Percentiles rank a stretch among this genome's conserved stretches.
These are phyloP conservation scores for Pseudogymnoascus sp. DNA, from an alignment of 2,329 filamentous ascomycete species.

Conservation along the genomic window DNA sequence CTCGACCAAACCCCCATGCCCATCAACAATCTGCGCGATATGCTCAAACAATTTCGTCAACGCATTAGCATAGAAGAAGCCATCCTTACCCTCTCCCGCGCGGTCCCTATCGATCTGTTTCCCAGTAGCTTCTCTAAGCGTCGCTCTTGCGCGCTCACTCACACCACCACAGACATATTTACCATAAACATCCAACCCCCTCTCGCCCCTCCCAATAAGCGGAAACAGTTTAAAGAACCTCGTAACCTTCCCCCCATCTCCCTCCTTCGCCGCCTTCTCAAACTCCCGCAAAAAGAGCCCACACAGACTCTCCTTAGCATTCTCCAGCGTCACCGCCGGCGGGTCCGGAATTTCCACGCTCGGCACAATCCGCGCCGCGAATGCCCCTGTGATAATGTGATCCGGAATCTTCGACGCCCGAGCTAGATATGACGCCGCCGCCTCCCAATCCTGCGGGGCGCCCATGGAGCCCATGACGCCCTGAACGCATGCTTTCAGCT, in stretches of 20 bases:
- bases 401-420: constrained; percentile 74
- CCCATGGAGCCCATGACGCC: constrained; percentile 96
- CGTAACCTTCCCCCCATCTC: constrained; percentile 83
- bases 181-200: constrained; percentile 89
- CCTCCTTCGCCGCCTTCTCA: constrained; percentile 78
- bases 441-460: constrained; percentile 97
- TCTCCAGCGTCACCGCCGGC: constrained; percentile 77
- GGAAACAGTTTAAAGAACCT: constrained; percentile 98
- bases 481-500: constrained; percentile 92
- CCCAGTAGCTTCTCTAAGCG: constrained; percentile 60
- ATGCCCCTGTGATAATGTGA: constrained; percentile 71
- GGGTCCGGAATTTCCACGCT: constrained; percentile 92
- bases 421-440: constrained; percentile 80
- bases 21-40: constrained; percentile 92
- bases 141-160: constrained; percentile 70
- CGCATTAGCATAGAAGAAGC: constrained; percentile 84
- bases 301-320: constrained; percentile 82
- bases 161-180: constrained; percentile 95
- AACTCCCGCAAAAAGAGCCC: constrained; percentile 89
- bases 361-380: constrained; percentile 86
- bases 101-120: constrained; percentile 28
- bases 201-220: constrained; percentile 78
- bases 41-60: constrained; percentile 93
- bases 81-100: constrained; percentile 51
- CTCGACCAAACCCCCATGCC: constrained; percentile 83